Conservation (phyloP, 2,329 filamentous ascomycete species). For the Cercospora canescens region DNA sequence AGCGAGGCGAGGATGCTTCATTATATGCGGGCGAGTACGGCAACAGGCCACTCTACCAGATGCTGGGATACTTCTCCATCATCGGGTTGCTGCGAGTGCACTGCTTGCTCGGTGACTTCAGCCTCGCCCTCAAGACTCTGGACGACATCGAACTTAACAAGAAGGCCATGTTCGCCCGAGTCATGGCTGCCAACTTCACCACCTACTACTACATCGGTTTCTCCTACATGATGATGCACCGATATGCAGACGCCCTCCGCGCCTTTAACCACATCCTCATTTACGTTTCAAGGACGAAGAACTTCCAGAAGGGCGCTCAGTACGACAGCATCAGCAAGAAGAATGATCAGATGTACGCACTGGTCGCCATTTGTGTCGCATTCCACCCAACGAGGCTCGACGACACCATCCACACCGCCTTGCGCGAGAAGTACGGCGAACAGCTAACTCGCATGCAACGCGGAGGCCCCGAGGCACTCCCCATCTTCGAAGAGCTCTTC, state of each 20-base stretch:
- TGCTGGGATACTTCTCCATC: conserved; percentile 99
- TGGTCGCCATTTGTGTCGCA: conserved; percentile 97
- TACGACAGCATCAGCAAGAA: conserved; percentile 99
- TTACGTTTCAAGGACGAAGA: conserved; percentile 98
- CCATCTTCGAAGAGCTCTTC: conserved; percentile 98
- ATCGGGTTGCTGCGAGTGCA: conserved; percentile 95
- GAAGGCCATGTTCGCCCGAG: conserved; percentile 99
- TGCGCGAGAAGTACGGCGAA: conserved; percentile 98
- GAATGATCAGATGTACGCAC: conserved; percentile 99
- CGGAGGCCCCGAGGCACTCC: conserved; percentile 90
- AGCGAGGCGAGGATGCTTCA: conserved; percentile 86
- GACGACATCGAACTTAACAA: conserved; percentile 99
- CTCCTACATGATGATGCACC: conserved; percentile 99
- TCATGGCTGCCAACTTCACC: conserved; percentile 99
- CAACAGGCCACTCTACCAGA: conserved; percentile 89
- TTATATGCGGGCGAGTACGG: conserved; percentile 94
- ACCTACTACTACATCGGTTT: conserved; percentile 99
- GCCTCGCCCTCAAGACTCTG: conserved; percentile 94
- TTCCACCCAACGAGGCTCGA: conserved; percentile 97
- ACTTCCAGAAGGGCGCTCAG: conserved; percentile 99
- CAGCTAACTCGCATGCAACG: conserved; percentile 96
- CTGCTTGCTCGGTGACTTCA: conserved; percentile 95
- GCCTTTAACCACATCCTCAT: conserved; percentile 99
- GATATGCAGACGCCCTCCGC: conserved; percentile 98
- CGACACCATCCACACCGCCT: conserved; percentile 97